Conservation (phyloP, 176 grass and related monocot genomes). For the Carex cristatella region DNA sequence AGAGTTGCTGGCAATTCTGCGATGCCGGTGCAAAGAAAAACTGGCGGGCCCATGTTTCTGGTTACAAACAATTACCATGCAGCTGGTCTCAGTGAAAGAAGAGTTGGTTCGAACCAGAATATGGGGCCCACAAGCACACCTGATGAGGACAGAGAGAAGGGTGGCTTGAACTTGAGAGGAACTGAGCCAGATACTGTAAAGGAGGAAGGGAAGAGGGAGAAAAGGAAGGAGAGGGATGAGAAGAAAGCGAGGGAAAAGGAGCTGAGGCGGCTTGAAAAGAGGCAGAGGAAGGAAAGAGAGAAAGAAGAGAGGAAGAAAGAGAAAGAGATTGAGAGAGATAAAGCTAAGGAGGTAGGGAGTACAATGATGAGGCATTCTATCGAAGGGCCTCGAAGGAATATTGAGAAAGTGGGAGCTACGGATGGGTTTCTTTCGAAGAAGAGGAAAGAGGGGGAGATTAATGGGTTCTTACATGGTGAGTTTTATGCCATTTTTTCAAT, state of each 20-base stretch:
- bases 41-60: background rate
- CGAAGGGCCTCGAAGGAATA: slow-evolving; percentile 10
- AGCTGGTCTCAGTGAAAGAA: slow-evolving; percentile 2
- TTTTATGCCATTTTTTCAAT: slow-evolving; percentile 6
- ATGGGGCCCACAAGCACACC: background rate
- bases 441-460: slow-evolving; percentile 17
- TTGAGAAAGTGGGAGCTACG: slow-evolving; percentile 9
- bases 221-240: slow-evolving; percentile 15
- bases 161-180: slow-evolving; percentile 20
- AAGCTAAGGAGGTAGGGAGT: background rate
- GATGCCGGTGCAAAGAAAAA: slow-evolving; percentile 18
- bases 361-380: background rate
- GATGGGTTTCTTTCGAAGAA: slow-evolving; percentile 18
- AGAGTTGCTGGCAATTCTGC: slow-evolving; percentile 7
- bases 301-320: slow-evolving; percentile 3
- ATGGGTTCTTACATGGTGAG: slow-evolving; percentile 27
- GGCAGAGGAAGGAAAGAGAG: slow-evolving; percentile 10
- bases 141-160: slow-evolving; percentile 5
- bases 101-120: slow-evolving; percentile 5
- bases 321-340: slow-evolving; percentile 13
- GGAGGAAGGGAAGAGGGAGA: slow-evolving; percentile 21
- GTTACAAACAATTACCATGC: slow-evolving; percentile 4
- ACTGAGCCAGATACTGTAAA: background rate
- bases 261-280: slow-evolving; percentile 17
- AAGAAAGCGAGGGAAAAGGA: slow-evolving; percentile 14